Evolutionary conservation across 1,139 yeast genomes (phyloP).

Genomic region (Maudiozyma humilis): DNA sequence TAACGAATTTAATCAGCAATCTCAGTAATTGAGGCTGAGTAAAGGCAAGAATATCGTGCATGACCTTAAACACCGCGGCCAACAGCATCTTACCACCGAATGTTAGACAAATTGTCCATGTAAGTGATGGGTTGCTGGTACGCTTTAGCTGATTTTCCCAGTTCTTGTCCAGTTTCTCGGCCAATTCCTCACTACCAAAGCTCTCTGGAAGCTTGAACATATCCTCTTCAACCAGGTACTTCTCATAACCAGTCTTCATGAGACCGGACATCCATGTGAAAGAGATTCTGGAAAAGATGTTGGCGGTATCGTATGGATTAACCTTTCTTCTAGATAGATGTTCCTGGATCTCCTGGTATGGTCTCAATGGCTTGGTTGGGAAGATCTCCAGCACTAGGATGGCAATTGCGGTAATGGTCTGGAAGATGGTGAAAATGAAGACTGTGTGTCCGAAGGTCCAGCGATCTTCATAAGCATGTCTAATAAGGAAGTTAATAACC

Average conservation of each 20-base stretch:
- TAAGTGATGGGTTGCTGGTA: constrained; percentile 53
- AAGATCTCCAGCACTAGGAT: constrained; percentile 49
- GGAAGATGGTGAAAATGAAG: constrained; percentile 41
- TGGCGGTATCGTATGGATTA: constrained; percentile 74
- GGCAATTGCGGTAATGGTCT: constrained; percentile 42
- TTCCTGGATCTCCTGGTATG: constrained; percentile 37
- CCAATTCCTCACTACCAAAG: constrained; percentile 46
- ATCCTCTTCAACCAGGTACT: constrained; percentile 66
- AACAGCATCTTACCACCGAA: constrained; percentile 63
- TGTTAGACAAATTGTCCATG: constrained; percentile 52
- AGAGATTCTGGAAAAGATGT: constrained; percentile 68
- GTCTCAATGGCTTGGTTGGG: constrained; percentile 37
- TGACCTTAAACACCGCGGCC: constrained; percentile 70
- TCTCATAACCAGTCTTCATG: constrained; percentile 76
- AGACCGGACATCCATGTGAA: constrained; percentile 90
- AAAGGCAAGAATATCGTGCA: constrained; percentile 77
- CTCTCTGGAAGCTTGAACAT: constrained; percentile 71
- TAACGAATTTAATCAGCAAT: constrained; percentile 70
- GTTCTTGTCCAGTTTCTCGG: constrained; percentile 43
- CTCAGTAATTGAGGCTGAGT: constrained; percentile 82
- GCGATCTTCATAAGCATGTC: constrained; percentile 34
- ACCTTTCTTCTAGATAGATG: constrained; percentile 31
- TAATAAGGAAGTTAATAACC: constrained; percentile 41
- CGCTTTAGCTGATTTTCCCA: constrained; percentile 48
- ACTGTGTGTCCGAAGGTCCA: constrained; percentile 31